Conservation (phyloP, 1,284 basidiomycete species). For the Cryptococcus sp. region DNA sequence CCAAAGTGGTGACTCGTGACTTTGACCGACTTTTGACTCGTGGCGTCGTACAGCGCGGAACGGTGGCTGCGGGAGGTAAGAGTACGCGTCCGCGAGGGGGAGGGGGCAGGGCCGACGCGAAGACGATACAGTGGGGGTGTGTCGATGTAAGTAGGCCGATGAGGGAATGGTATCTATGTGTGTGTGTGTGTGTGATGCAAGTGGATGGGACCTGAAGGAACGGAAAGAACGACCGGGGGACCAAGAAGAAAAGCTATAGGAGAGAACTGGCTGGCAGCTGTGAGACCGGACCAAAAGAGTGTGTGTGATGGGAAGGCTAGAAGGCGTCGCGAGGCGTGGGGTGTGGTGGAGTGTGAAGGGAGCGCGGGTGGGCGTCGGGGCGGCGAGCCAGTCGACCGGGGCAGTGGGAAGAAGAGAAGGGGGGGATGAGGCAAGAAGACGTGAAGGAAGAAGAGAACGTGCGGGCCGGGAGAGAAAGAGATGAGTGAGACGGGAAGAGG, state of each 20-base stretch:
- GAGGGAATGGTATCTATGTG: no score
- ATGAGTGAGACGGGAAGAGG: no score
- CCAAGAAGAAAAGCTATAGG: neutral
- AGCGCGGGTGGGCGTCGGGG: neutral
- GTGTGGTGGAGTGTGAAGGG: neutral
- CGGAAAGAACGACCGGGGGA: neutral
- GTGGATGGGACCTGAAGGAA: neutral
- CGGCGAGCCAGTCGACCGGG: constrained; percentile 3
- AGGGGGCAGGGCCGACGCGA: neutral
- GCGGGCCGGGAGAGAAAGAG: no score
- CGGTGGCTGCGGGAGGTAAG: no score
- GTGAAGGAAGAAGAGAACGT: neutral
- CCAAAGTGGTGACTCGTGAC: neutral
- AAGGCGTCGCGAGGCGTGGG: neutral
- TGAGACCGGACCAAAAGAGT: neutral
- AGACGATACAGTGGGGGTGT: neutral
- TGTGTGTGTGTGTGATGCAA: neutral
- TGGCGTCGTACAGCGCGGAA: no score
- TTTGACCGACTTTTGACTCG: no score
- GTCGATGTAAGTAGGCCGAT: neutral
- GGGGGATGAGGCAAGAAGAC: neutral
- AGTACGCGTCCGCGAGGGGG: neutral
- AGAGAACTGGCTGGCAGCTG: neutral
- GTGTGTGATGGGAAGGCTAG: neutral
- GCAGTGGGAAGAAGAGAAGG: neutral